Evolutionary conservation across 2,329 filamentous ascomycete species (phyloP), one percentile per base, ranked within the genome.

Genomic region (Venturia oleaginea): DNA sequence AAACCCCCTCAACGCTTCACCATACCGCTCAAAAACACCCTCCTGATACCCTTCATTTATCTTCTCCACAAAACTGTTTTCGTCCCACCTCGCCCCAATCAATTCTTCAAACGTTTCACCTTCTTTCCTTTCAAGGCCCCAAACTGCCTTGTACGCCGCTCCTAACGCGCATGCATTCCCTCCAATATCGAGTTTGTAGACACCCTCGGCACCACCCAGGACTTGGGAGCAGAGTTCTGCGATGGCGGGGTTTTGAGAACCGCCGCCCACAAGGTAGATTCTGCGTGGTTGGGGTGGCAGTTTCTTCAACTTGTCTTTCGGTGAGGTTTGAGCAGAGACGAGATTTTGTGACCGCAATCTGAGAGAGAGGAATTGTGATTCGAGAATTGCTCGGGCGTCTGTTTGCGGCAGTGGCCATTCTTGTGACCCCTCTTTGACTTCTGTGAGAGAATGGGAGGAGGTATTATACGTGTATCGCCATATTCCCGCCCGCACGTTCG

Each of bases 141-240:
- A 99, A 0, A 96, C 87, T 17, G 94, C 93, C 78, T 97, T 97
- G 78, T 97, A 97, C 32, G 93, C 93, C 7, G 91, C 91, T 17
- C 94, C 94, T 17, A 97, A 78, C 13, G 93, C 94, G 77, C 94
- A 99, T 2, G 94, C 93, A 77, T 96, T 97, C 32, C 92, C 92
- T 32, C 94, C 93, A 5, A 97, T 91, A 72, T 97, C 92, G 17
- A 99, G 85, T 76, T 89, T 90, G 78, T 91, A 99, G 32, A 97
- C 90, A 30, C 94, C 94, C 67, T 97, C 94, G 2, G 83, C 84
- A 40, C 91, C 91, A 62, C 94, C 94, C 2, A 99, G 84, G 2
- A 97, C 91, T 71, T 96, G 87, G 32, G 92, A 93, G 4, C 92
- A 84, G 59, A 95, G 86, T 65, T 87, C 83, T 6, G 92, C 90